A percentile compares a stretch with the other conserved stretches of the same genome.
Evolutionary conservation across 225 moss, liverwort and hornwort genomes (phyloP).

Genomic region (Marchantia paleacea): DNA sequence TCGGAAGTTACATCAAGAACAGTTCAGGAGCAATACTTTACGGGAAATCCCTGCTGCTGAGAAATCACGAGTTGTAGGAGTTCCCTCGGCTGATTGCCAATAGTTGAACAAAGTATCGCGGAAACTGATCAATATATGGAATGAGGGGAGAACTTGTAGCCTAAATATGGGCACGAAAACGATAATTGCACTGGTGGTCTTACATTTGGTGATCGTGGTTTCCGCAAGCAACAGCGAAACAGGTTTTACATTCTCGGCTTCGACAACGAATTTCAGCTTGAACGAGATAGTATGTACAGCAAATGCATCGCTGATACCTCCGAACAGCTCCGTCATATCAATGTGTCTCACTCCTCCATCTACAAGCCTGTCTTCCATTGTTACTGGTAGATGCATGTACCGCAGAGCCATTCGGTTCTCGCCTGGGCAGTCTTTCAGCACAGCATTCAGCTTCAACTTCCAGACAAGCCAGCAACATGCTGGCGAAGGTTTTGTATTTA

Average conservation of each 20-base stretch:
- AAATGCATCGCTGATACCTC: background rate
- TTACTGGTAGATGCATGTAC: background rate
- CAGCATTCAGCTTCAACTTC: background rate
- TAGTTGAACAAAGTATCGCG: background rate
- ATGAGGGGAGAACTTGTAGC: background rate
- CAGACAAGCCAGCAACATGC: background rate
- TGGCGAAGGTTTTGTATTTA: conserved; percentile 42
- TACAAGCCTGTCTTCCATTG: background rate
- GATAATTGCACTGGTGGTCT: background rate
- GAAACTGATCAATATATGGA: background rate
- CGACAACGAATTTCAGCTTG: background rate
- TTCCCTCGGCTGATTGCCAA: too few species aligned
- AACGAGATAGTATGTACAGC: background rate
- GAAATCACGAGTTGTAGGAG: too few species aligned
- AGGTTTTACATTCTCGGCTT: background rate
- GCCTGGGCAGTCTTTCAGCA: conserved; percentile 16
- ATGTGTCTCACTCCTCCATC: background rate
- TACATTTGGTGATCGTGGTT: background rate
- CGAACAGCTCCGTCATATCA: background rate
- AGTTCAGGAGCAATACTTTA: background rate
- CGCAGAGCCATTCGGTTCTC: background rate
- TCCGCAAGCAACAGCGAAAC: background rate
- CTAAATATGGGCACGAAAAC: background rate
- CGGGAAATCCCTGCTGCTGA: too few species aligned
- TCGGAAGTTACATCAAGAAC: background rate